These are phyloP conservation scores for Astragalus glycyphyllos DNA, from an alignment of 306 rosid genomes.

Conservation along the genomic window DNA sequence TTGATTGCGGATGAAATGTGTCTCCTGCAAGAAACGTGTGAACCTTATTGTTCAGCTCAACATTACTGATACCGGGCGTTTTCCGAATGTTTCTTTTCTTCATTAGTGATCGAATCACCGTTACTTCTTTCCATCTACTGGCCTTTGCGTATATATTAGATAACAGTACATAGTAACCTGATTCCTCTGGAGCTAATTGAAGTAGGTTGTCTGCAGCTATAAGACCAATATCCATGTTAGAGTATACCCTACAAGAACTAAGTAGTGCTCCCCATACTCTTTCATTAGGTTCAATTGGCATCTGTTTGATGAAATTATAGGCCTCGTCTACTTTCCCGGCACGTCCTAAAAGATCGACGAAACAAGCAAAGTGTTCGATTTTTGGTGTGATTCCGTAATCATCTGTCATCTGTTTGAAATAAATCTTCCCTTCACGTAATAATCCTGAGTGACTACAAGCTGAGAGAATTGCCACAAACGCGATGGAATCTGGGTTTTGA, in stretches of 20 bases:
- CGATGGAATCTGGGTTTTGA: slow-evolving; percentile 60
- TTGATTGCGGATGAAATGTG: slow-evolving; percentile 57
- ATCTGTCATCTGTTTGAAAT: slow-evolving; percentile 62
- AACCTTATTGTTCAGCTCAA: slow-evolving; percentile 67
- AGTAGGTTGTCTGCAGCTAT: slow-evolving; percentile 68
- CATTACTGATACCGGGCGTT: slow-evolving; percentile 70
- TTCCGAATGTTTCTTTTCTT: slow-evolving; percentile 62
- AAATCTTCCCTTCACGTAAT: slow-evolving; percentile 61
- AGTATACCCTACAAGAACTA: slow-evolving; percentile 75
- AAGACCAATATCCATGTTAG: slow-evolving; percentile 65
- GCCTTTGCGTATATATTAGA: slow-evolving; percentile 87
- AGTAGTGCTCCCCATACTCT: slow-evolving; percentile 80
- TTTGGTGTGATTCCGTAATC: slow-evolving; percentile 44
- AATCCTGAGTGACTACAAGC: slow-evolving; percentile 83
- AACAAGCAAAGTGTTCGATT: slow-evolving; percentile 63
- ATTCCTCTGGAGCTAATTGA: slow-evolving; percentile 65
- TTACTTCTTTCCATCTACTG: slow-evolving; percentile 76
- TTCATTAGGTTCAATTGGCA: slow-evolving; percentile 74
- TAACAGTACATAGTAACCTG: slow-evolving; percentile 74
- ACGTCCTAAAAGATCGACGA: slow-evolving; percentile 75
- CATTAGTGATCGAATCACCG: slow-evolving; percentile 59
- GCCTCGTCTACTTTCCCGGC: slow-evolving; percentile 70
- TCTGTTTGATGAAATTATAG: slow-evolving; percentile 56
- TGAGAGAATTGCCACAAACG: slow-evolving; percentile 67
- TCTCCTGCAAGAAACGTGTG: slow-evolving; percentile 78